Evolutionary conservation across 805 yeast genomes (phyloP), one percentile per base, ranked within the genome.

Genomic region (Kodamaea fukazawae): DNA sequence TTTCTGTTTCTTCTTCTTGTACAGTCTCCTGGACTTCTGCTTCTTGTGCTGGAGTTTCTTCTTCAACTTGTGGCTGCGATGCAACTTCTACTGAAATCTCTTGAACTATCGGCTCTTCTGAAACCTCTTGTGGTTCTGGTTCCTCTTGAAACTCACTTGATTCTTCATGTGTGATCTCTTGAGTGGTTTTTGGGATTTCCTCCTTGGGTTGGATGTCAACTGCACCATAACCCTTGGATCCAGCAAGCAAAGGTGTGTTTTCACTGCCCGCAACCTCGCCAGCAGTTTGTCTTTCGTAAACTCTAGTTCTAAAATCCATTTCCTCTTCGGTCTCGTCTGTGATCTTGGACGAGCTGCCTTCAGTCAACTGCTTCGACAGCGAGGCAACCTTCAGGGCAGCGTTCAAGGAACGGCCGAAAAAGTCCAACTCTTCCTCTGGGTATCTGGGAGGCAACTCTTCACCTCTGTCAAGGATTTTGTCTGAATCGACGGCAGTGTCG

Each of bases 361-460:
- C 45, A 22, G 36, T 41, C 14, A 39, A 42, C 27, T 29, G 41
- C 36, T 51, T 52, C 0, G 67, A 53, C 10, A 67, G 61, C 1
- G 70, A 51, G 1, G 70, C 72, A 2, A 53, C 46, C 10, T 42
- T 40, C 4, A 55, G 48, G 18, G 49, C 33, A 12, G 53, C 56
- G 17, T 42, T 44, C 7, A 45, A 29, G 1, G 66, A 47, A 41
- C 73, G 50, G 1, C 84, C 86, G 51, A 82, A 81, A 48, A 81
- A 81, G 20, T 78, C 79, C 34, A 74, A 67, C 46, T 80, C 85
- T 4, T 77, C 79, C 13, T 66, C 74, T 1, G 86, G 86, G 52
- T 83, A 83, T 12, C 69, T 63, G 2, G 91, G 91, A 12, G 90
- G 90, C 30, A 83, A 57, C 32, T 75, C 81, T 45, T 82, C 90